Conservation (phyloP, 2,329 filamentous ascomycete genomes). For the Cladosporium sp. region DNA sequence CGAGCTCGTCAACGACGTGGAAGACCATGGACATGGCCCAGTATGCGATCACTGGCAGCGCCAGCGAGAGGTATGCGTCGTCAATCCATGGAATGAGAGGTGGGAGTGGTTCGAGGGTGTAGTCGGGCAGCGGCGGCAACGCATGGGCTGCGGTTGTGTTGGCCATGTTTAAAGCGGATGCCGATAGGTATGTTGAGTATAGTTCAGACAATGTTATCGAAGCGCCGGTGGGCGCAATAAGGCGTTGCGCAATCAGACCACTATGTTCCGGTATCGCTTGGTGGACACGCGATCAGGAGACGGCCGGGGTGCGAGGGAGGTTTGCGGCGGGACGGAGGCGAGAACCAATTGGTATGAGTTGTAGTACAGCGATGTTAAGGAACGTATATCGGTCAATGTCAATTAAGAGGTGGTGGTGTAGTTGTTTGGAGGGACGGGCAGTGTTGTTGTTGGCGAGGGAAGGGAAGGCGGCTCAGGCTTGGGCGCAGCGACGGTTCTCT, state of each 20-base stretch:
- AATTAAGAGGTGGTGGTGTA: constrained; percentile 1
- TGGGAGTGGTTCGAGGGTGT: constrained; percentile 65
- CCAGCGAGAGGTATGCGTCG: constrained; percentile 73
- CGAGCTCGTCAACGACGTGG: constrained; percentile 78
- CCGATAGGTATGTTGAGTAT: background rate
- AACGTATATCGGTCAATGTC: constrained; percentile 13
- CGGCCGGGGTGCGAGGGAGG: constrained; percentile 5
- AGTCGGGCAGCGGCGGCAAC: constrained; percentile 82
- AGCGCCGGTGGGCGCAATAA: constrained; percentile 8
- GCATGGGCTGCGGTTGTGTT: constrained; percentile 50
- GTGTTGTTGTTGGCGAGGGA: constrained; percentile 4
- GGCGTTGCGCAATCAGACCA: constrained; percentile 9
- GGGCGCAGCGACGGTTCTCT: background rate
- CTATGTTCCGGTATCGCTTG: constrained; percentile 12
- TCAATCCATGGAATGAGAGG: constrained; percentile 73
- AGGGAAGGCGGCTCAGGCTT: background rate
- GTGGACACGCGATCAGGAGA: constrained; percentile 15
- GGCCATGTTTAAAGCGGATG: constrained; percentile 21
- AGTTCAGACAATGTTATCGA: background rate
- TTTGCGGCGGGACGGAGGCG: background rate
- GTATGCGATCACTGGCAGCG: constrained; percentile 78
- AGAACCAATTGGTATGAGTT: background rate
- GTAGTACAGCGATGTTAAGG: background rate
- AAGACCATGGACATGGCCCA: constrained; percentile 84
- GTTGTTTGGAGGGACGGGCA: background rate